Base-by-base conservation (phyloP, 2,329 filamentous ascomycete genomes). In the Sporothrix globosa region DNA sequence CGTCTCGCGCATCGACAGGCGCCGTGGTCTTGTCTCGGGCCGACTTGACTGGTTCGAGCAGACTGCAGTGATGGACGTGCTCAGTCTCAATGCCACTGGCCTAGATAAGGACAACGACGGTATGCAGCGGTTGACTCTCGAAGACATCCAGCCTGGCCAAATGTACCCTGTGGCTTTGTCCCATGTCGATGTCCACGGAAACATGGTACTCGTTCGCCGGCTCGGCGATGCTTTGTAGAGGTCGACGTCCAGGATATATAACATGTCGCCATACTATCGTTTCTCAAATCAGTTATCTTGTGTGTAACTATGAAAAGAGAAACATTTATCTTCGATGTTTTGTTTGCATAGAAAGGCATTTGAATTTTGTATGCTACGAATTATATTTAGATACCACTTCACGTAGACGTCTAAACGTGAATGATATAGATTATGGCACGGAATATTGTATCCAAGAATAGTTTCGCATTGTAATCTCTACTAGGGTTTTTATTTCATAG, bases 151-250 rank as follows among this genome's bases (percentile, higher is more conserved):
- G 39, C 73, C 81, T 9, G 86, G 84, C 6, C 86, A 89, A 75
- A 78, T 82, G n/a, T 85, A 87, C 71, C 83, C 86, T 72, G 87
- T 88, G 44, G 82, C 84, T 76, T 78, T 90, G 52, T 74, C 72
- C n/a, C 79, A 87, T 72, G 77, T 90, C 72, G 85, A 88, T 73
- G 82, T 86, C 34, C 81, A 85, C 74, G 75, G 76, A 19, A 80
- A 80, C 50, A 77, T 77, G 54, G 80, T 89, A 54, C 72, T 78
- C 13, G 85, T 88, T 72, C 83, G 69, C 30, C 71, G 72, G n/a
- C 34, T 54, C 2, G 68, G 70, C 10, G 34, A 69, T n/a, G 27
- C 48, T 24, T 11, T 71, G 52, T 65, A 30, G n/a, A 27, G 5
- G 13, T 10, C 19, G 2, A 7, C 9, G 19, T 19, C 48, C 5